Evolutionary conservation across 768 basidiomycete genomes (phyloP), one percentile per base, ranked within the genome.

Genomic region (Amanita rimosa): DNA sequence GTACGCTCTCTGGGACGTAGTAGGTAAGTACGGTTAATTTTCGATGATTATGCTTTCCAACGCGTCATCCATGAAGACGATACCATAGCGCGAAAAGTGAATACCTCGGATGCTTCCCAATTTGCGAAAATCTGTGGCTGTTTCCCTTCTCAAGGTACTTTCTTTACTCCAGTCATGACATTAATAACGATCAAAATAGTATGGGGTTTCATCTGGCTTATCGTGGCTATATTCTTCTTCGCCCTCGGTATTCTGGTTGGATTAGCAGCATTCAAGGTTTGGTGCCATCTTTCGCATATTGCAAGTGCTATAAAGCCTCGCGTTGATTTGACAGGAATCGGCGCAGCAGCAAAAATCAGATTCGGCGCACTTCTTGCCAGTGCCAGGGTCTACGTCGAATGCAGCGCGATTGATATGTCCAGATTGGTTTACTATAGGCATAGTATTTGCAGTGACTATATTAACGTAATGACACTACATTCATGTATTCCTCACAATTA

Each of bases 131-230:
- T 89, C 41, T 93, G 85, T 56, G 89, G 87, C 19, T 93, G 89
- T 64, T 91, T 77, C 59, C 85, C 87, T 14, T 85, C 88, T 3
- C 79, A 75, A 79, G 83, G 86, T 83, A 29, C 27, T 29, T 24
- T 21, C 31, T 41, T 29, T 6, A 24, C 17, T 17, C 34, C 22
- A 39, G 46, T 44, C 44, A 22, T 33, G 22, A 16, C 16, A 11
- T 46, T 35, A 51, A 56, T 26, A 51, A 49, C 47, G 52, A 31
- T 54, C 19, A 48, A 41, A 33, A 36, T 16, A 88, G 89, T 87
- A 0, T 91, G 89, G 90, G 91, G 91, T 29, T 78, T 92, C 46
- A 73, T 94, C 44, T 94, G 92, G 92, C 76, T 91, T 33, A 62
- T 93, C 54, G 62, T 79, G 26, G 83, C 88, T 0, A 72, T 86